Conservation (phyloP, 495 filamentous ascomycete species). For the Hypoxylon fuscum region DNA sequence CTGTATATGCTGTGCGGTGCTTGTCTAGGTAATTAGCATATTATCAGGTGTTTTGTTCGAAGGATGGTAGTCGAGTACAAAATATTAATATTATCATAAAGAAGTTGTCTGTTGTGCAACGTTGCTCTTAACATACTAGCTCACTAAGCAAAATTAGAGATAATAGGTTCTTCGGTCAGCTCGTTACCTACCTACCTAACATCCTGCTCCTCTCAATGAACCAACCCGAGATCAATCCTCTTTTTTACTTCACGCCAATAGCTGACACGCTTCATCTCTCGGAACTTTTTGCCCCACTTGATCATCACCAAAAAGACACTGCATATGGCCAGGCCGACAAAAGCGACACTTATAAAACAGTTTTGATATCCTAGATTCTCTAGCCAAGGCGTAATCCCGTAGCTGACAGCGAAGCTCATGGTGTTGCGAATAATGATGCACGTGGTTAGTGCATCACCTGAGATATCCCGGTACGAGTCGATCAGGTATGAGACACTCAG, state of each 20-base stretch:
- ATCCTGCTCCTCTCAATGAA: conserved; percentile 51
- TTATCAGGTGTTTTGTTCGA: no score
- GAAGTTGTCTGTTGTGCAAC: no score
- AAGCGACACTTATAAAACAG: conserved; percentile 70
- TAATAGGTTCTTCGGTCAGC: no score
- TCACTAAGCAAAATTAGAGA: no score
- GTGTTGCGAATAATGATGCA: conserved; percentile 74
- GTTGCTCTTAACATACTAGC: no score
- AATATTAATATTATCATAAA: no score
- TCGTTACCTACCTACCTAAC: no score
- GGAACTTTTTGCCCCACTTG: conserved; percentile 58
- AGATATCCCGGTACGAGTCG: conserved; percentile 70
- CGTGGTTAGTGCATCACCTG: conserved; percentile 68
- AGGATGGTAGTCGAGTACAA: no score
- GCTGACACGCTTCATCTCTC: conserved; percentile 47
- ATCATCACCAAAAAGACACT: conserved; percentile 65
- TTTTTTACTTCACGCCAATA: conserved; percentile 59
- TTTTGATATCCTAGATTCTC: conserved; percentile 68
- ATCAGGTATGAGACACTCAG: conserved; percentile 70
- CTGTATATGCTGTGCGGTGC: no score
- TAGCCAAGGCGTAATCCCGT: conserved; percentile 71
- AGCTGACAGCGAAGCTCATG: conserved; percentile 61
- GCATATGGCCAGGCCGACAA: conserved; percentile 65
- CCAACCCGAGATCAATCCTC: conserved; percentile 48
- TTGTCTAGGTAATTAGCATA: no score